These are phyloP conservation scores for Spinacia oleracea DNA, from an alignment of 179 eudicot genomes.

Conservation along the genomic window DNA sequence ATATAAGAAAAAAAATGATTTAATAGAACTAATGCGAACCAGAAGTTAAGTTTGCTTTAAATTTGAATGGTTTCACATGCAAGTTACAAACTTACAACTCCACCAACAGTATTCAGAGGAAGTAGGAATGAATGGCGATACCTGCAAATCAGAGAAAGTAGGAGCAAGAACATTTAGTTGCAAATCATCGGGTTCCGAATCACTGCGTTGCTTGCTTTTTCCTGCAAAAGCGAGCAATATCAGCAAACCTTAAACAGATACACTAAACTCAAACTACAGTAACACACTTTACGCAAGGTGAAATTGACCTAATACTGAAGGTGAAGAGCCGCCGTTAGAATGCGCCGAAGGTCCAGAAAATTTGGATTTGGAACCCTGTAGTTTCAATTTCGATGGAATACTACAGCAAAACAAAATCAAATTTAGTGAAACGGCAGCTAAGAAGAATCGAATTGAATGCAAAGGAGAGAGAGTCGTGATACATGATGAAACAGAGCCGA, in stretches of 20 bases:
- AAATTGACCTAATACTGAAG: slow-evolving; percentile 45
- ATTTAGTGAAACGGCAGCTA: background rate
- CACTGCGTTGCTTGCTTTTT: slow-evolving; percentile 67
- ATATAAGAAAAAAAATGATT: background rate
- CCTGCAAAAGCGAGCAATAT: slow-evolving; percentile 41
- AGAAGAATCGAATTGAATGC: background rate
- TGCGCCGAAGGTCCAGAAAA: slow-evolving; percentile 17
- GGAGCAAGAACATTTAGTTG: slow-evolving; percentile 54
- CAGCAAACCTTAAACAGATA: slow-evolving; percentile 7
- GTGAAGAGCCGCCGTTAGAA: slow-evolving; percentile 18
- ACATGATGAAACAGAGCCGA: slow-evolving; percentile 42
- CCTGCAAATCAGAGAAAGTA: slow-evolving; percentile 76
- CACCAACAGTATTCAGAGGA: background rate
- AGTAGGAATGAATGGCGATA: slow-evolving; percentile 18
- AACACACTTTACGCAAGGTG: background rate
- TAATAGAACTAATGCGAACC: background rate
- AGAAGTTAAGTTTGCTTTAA: no score
- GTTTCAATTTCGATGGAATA: slow-evolving; percentile 47
- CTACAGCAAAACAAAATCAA: background rate
- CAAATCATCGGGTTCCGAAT: slow-evolving; percentile 34
- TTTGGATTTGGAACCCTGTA: slow-evolving; percentile 32
- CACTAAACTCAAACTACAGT: background rate
- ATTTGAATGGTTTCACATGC: background rate
- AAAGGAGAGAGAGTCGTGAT: background rate
- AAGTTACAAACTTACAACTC: background rate